A percentile compares a stretch with the other conserved stretches of the same genome.
phyloP scores from a whole-genome alignment of 192 early-diverging fungal genomes.

The Piromyces finnis region DNA sequence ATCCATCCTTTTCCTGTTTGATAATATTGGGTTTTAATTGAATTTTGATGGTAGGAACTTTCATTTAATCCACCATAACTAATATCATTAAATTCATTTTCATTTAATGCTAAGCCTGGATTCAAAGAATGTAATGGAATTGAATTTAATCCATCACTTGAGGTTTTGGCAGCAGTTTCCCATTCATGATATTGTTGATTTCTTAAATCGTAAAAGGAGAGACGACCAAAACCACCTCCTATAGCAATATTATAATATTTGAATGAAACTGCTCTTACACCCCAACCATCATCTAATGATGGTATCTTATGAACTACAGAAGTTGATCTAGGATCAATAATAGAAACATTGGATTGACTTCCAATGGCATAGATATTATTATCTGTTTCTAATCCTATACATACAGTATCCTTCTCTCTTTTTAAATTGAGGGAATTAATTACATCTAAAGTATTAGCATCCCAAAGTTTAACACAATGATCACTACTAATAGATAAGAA shows the following conservation, averaged over 20 bases:
- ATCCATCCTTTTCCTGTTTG: conserved; percentile 29
- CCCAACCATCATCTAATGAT: conserved; percentile 49
- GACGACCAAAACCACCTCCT: conserved; percentile 40
- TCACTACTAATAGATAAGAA: conserved; percentile 35
- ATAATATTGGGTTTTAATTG: conserved; percentile 1
- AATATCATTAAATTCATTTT: not conserved
- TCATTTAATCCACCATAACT: not conserved
- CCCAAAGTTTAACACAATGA: conserved; percentile 47
- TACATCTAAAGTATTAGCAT: conserved; percentile 6
- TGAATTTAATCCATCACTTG: not conserved
- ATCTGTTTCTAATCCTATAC: not conserved
- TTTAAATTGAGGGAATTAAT: not conserved
- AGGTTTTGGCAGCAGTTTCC: not conserved
- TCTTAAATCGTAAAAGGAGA: conserved; percentile 46
- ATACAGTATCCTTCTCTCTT: not conserved
- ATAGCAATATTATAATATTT: conserved; percentile 26
- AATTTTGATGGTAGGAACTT: not conserved
- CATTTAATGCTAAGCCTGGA: not conserved
- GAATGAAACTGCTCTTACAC: conserved; percentile 32
- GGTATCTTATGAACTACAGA: conserved; percentile 22
- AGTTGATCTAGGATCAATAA: not conserved
- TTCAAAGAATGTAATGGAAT: not conserved
- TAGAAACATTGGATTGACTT: not conserved
- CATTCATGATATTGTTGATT: conserved; percentile 28
- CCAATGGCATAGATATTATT: not conserved